Evolutionary conservation across 768 basidiomycete species (phyloP).

Genomic region (Suillus ampliporus): DNA sequence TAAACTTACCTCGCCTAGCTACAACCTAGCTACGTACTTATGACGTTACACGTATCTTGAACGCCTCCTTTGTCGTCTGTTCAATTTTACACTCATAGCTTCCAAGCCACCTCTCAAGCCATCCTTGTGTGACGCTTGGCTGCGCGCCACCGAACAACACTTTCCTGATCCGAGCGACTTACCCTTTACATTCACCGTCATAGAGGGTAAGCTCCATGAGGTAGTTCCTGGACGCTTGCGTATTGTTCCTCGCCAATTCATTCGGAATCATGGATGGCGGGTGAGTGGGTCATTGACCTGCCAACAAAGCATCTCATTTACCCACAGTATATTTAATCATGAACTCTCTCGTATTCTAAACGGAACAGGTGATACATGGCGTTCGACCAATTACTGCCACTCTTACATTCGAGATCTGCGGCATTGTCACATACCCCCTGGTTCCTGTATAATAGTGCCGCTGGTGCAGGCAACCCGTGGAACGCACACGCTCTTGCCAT

Average conservation of each 20-base stretch:
- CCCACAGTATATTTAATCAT: conserved; percentile 24
- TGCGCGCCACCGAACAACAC: neutral
- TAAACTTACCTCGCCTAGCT: neutral
- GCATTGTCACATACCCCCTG: conserved; percentile 29
- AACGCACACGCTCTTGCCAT: conserved; percentile 25
- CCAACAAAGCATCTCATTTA: neutral
- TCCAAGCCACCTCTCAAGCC: neutral
- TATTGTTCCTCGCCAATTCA: conserved; percentile 37
- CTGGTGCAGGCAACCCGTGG: neutral
- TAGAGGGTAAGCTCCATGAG: neutral
- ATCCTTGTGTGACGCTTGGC: neutral
- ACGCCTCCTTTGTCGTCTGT: no score
- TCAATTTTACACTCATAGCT: neutral
- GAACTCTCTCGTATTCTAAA: conserved; percentile 22
- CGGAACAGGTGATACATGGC: conserved; percentile 16
- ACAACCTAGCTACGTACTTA: neutral
- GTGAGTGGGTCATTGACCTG: conserved; percentile 16
- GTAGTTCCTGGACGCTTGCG: neutral
- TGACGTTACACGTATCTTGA: neutral
- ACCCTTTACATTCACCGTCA: conserved; percentile 1
- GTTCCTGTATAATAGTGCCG: conserved; percentile 27
- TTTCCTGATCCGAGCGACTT: neutral
- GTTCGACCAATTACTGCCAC: conserved; percentile 26
- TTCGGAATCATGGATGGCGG: conserved; percentile 36
- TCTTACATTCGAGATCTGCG: conserved; percentile 19